Base-by-base conservation (phyloP, 2,329 filamentous ascomycete species). In the Diaporthe vaccinii region DNA sequence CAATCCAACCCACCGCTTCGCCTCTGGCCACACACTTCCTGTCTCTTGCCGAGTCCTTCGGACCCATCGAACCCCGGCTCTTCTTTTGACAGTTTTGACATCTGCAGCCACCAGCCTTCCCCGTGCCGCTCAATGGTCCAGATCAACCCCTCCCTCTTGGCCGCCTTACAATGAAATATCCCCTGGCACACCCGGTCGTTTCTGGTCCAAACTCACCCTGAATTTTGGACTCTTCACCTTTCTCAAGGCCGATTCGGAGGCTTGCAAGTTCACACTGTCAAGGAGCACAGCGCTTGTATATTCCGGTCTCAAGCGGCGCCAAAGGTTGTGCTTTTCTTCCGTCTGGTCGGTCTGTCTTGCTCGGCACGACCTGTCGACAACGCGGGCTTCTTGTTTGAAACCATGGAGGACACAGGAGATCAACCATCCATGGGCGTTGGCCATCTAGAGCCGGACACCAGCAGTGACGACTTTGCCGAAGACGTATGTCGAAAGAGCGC, bases 81-180 rank as follows among this genome's bases (percentile, higher is more conserved):
- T 73, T 28, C 20, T 49, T 74, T 58, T 76, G 75, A 62, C 72
- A 76, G 51, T 20, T 72, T 76, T 76, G 75, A 76, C 69, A 76
- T 67, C 69, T 76, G 75, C 75, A 76, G 75, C 73, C 73, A 75
- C 73, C 75, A 62, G 69, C 73, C 34, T 70, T 71, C 34, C 57
- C 39, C 61, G 31, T 58, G 61, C 62, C 70, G 55, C 69, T 73
- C 68, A 73, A 62, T 46, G 39, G 53, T 25, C 75, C 55, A 51
- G 17, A 17, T 8, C 46, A 61, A 10, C 73, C 73, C 75, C 75
- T 75, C 68, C 36, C 49, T 53, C 58, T 61, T 68, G 61, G 46
- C 41, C 67, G 44, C 51, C 61, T 36, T 53, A 51, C 55, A 57
- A 68, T 58, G 73, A 67, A 70, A 70, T 46, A 36, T 55, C 59